Percentiles rank a stretch among this genome's conserved stretches.
Conservation (phyloP, 306 rosid genomes). For the Lathyrus aphaca region DNA sequence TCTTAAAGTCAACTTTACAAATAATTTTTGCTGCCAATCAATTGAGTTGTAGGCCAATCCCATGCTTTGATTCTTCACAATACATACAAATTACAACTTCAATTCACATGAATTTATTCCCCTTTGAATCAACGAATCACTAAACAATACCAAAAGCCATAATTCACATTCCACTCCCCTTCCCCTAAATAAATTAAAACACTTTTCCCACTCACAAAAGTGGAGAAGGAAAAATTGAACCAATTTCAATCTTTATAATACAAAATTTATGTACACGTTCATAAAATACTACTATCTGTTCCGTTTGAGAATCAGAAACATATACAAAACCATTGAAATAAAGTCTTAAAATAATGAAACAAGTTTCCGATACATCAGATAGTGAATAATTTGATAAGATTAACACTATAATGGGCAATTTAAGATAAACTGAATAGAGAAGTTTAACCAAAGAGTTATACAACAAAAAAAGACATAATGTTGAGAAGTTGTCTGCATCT, state of each 20-base stretch:
- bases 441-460: constrained; percentile 29
- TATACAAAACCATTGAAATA: no score
- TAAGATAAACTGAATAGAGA: no score
- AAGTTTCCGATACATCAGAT: no score
- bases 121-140: constrained; percentile 2
- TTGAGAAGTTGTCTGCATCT: constrained; percentile 50
- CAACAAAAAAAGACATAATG: constrained; percentile 33
- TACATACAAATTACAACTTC: constrained; percentile 7
- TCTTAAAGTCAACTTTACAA: constrained; percentile 41
- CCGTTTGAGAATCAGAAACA: no score
- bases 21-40: constrained; percentile 7
- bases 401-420: no score
- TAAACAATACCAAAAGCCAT: constrained; percentile 5
- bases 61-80: constrained; percentile 7
- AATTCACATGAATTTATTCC: constrained; percentile 8
- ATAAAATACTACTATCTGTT: no score
- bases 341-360: no score
- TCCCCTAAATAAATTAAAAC: constrained; percentile 29
- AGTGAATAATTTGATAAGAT: no score
- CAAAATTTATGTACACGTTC: no score
- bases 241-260: constrained; percentile 14
- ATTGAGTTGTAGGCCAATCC: constrained; percentile 35
- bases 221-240: constrained; percentile 31
- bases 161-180: constrained; percentile 36
- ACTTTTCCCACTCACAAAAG: constrained; percentile 45